Evolutionary conservation across 371 early-diverging fungal genomes (phyloP).

Genomic region (Mucor indicus): DNA sequence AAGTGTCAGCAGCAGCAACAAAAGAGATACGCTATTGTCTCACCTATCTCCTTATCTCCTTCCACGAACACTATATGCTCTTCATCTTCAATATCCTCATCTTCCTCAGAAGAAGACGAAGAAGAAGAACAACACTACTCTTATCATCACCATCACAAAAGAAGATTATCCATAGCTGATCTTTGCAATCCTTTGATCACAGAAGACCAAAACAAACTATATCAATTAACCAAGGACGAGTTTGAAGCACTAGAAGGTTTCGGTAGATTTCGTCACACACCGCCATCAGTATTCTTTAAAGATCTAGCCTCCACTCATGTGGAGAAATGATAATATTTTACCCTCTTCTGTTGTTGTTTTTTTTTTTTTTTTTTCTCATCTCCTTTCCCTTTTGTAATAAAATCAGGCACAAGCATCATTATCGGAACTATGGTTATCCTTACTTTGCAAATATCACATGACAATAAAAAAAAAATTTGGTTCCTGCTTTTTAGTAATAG

Average conservation of each 20-base stretch:
- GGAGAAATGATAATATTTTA: not conserved
- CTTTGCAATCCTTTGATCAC: slow-evolving; percentile 18
- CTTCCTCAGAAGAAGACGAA: slow-evolving; percentile 7
- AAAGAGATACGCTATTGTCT: too few relatives aligned
- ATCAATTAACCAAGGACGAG: slow-evolving; percentile 34
- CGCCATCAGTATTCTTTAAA: slow-evolving; percentile 15
- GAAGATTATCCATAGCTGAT: slow-evolving; percentile 31
- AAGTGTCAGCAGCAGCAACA: slow-evolving; percentile 3
- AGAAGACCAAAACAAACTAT: slow-evolving; percentile 19
- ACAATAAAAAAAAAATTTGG: slow-evolving; percentile 1
- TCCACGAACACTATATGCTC: too few relatives aligned
- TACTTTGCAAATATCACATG: too few relatives aligned
- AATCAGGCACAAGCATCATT: too few relatives aligned
- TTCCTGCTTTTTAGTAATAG: slow-evolving; percentile 15
- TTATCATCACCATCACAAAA: not conserved
- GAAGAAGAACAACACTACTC: not conserved
- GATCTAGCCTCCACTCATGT: slow-evolving; percentile 12
- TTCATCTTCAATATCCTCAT: slow-evolving; percentile 1
- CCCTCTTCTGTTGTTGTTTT: slow-evolving; percentile 1
- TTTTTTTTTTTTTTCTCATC: slow-evolving; percentile 1
- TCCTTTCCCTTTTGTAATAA: too few relatives aligned
- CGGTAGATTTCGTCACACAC: slow-evolving; percentile 25
- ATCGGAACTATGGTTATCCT: too few relatives aligned
- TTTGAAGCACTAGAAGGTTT: slow-evolving; percentile 42
- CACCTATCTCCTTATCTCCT: slow-evolving; percentile 6